phyloP scores from a whole-genome alignment of 495 filamentous ascomycete genomes.

The Bombardia bombarda region DNA sequence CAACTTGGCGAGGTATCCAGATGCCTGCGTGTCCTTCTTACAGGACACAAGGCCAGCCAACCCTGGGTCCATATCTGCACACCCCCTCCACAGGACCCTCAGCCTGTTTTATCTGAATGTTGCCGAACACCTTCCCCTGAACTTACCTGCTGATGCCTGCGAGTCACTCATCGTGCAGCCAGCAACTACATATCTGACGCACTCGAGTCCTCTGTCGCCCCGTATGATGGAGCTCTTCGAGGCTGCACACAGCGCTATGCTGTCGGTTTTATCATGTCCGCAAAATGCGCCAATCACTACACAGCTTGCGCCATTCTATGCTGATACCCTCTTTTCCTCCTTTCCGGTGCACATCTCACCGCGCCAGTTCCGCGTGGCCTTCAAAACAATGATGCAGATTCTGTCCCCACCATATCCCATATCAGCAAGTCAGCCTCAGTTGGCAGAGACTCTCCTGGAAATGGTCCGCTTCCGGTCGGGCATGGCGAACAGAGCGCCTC shows the following conservation, averaged over 20 bases:
- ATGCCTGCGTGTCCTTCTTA: constrained; percentile 62
- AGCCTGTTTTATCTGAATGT: constrained; percentile 91
- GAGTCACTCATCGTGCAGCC: constrained; percentile 69
- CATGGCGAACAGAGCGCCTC: constrained; percentile 39
- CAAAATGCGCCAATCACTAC: constrained; percentile 63
- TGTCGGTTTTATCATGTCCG: constrained; percentile 75
- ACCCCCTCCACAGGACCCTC: constrained; percentile 69
- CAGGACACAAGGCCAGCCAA: constrained; percentile 48
- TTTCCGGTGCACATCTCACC: constrained; percentile 80
- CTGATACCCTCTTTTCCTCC: constrained; percentile 71
- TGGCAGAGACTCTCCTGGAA: constrained; percentile 75
- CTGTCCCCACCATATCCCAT: constrained; percentile 74
- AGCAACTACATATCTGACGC: constrained; percentile 68
- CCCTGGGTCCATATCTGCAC: constrained; percentile 57
- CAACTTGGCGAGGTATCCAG: constrained; percentile 67
- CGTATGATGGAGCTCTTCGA: constrained; percentile 70
- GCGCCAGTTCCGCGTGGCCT: constrained; percentile 87
- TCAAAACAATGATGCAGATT: constrained; percentile 81
- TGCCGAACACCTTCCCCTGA: constrained; percentile 74
- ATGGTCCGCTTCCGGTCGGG: constrained; percentile 62
- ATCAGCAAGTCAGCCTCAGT: constrained; percentile 59
- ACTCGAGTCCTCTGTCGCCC: constrained; percentile 34
- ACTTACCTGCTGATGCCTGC: constrained; percentile 54
- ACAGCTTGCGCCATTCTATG: constrained; percentile 75
- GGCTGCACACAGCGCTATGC: constrained; percentile 78